These are phyloP conservation scores for Diplodia corticola DNA, from an alignment of 2,329 filamentous ascomycete species.

Conservation along the genomic window DNA sequence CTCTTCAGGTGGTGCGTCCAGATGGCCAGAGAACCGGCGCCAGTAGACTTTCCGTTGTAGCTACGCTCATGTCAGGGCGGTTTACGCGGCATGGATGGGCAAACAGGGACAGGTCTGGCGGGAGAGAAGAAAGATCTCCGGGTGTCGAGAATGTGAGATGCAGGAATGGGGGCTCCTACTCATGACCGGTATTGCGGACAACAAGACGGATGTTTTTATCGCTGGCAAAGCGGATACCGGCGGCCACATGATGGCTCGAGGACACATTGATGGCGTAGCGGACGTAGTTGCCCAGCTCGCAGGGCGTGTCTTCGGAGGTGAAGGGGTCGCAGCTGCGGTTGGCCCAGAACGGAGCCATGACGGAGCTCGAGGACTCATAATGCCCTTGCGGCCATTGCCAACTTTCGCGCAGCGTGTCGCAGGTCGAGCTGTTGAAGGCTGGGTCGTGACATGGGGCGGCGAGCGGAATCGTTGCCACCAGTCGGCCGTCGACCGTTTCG, in stretches of 20 bases:
- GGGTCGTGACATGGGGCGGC: slow-evolving; percentile 49
- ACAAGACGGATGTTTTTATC: slow-evolving; percentile 37
- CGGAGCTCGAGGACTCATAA: slow-evolving; percentile 20
- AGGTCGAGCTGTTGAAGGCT: slow-evolving; percentile 32
- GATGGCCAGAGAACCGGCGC: slow-evolving; percentile 36
- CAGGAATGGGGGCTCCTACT: slow-evolving; percentile 31
- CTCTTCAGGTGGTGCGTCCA: slow-evolving; percentile 42
- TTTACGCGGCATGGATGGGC: too few relatives aligned
- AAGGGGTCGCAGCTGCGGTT: slow-evolving; percentile 25
- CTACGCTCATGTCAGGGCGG: neutral
- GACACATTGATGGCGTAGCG: slow-evolving; percentile 8
- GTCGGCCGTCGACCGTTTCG: slow-evolving; percentile 44
- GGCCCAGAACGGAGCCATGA: slow-evolving; percentile 12
- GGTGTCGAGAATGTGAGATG: neutral
- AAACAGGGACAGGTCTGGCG: too few relatives aligned
- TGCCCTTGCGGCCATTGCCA: slow-evolving; percentile 30
- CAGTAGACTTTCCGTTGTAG: slow-evolving; percentile 38
- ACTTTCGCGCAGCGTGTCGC: slow-evolving; percentile 29
- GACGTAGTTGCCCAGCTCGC: neutral
- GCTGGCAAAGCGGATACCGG: slow-evolving; percentile 32
- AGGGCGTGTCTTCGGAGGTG: neutral
- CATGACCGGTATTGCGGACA: slow-evolving; percentile 42
- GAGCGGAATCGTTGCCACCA: slow-evolving; percentile 47
- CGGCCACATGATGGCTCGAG: slow-evolving; percentile 23
- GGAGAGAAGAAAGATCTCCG: neutral